Evolutionary conservation across 2,329 filamentous ascomycete species (phyloP).

Genomic region (Colletotrichum lindemuthianum): DNA sequence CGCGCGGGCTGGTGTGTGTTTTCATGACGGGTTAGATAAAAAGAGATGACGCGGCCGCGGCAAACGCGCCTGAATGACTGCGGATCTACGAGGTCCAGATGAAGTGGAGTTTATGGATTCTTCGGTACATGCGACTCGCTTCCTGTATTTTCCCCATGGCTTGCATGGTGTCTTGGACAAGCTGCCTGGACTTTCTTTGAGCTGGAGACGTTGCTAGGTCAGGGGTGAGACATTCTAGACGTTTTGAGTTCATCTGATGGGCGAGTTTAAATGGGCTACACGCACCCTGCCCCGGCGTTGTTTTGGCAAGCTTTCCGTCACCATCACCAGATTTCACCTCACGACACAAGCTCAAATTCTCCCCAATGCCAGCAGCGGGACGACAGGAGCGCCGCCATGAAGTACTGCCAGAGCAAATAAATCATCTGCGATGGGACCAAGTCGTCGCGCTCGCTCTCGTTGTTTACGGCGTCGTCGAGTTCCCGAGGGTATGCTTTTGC

Average conservation of each 20-base stretch:
- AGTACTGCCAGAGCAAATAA: neutral
- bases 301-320: neutral
- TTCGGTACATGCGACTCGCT: neutral
- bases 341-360: neutral
- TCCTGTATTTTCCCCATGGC: neutral
- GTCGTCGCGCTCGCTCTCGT: neutral
- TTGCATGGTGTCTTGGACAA: neutral
- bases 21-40: slow-evolving; percentile 26
- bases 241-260: slow-evolving; percentile 3
- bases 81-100: slow-evolving; percentile 1
- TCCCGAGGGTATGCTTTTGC: slow-evolving; percentile 10
- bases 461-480: slow-evolving; percentile 7
- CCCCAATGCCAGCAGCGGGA: neutral
- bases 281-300: neutral
- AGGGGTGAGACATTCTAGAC: neutral
- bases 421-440: neutral
- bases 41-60: neutral
- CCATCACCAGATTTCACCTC: neutral
- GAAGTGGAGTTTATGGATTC: slow-evolving; percentile 8
- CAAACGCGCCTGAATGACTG: neutral
- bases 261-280: neutral
- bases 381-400: neutral
- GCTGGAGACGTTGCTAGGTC: no score
- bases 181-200: neutral
- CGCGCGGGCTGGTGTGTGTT: neutral